Conservation (phyloP, 1,139 yeast genomes). For the Pichia terricola region DNA sequence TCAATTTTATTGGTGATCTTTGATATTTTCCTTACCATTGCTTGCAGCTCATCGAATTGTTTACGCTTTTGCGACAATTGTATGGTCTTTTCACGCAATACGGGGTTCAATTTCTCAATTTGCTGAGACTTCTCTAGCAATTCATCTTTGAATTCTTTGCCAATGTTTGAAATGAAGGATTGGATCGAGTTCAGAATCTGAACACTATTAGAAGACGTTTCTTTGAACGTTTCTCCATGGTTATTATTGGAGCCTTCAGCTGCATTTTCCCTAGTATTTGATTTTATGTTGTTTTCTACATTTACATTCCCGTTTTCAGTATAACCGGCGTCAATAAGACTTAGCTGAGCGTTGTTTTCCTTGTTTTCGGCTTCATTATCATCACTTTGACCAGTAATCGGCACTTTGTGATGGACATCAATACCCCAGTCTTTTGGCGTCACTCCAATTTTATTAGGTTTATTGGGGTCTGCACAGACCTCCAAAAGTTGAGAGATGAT, state of each 20-base stretch:
- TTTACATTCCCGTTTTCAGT: not conserved
- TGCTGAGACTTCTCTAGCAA: slow-evolving; percentile 34
- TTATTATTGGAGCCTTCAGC: not conserved
- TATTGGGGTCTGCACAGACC: slow-evolving; percentile 74
- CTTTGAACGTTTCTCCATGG: slow-evolving; percentile 2
- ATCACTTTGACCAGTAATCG: not conserved
- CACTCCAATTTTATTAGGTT: slow-evolving; percentile 76
- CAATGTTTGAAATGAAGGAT: slow-evolving; percentile 31
- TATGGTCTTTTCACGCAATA: slow-evolving; percentile 39
- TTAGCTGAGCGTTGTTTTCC: not conserved
- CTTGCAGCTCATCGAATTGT: slow-evolving; percentile 34
- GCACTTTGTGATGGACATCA: slow-evolving; percentile 5
- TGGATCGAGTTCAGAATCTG: slow-evolving; percentile 36
- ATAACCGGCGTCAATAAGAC: too few relatives aligned
- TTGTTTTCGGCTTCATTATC: not conserved
- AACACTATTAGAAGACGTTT: slow-evolving; percentile 26
- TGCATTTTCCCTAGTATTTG: not conserved
- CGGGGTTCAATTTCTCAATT: slow-evolving; percentile 37
- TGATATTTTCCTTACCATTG: slow-evolving; percentile 31
- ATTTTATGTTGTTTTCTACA: not conserved
- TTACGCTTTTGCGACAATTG: slow-evolving; percentile 35
- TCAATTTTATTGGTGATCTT: slow-evolving; percentile 42
- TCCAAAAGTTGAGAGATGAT: slow-evolving; percentile 73
- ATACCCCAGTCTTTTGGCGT: slow-evolving; percentile 82
- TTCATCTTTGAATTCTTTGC: slow-evolving; percentile 40